Evolutionary conservation across 768 basidiomycete species (phyloP).

Genomic region (Mycena belliarum): DNA sequence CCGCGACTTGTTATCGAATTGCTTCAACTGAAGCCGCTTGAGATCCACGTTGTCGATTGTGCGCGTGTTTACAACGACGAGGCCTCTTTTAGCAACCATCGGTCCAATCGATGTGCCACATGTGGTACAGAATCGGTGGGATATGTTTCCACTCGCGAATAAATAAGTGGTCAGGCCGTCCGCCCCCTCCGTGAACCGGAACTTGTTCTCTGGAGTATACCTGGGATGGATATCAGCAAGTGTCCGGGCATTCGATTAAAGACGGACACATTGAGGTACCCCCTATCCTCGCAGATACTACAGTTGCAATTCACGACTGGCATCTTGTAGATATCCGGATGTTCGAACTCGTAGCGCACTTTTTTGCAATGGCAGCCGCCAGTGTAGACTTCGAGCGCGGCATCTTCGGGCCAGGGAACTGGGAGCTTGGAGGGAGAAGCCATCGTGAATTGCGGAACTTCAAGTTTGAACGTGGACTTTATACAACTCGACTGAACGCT

Average conservation of each 20-base stretch:
- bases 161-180: conserved; percentile 5
- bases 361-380: conserved; percentile 21
- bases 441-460: too few relatives aligned
- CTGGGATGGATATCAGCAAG: neutral
- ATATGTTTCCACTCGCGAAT: neutral
- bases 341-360: conserved; percentile 15
- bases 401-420: conserved; percentile 16
- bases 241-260: neutral
- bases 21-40: neutral
- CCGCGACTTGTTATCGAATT: neutral
- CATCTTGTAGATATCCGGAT: conserved; percentile 15
- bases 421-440: neutral
- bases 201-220: conserved; percentile 4
- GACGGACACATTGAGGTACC: conserved; percentile 6
- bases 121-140: conserved; percentile 7
- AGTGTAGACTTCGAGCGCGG: neutral
- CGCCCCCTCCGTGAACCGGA: conserved; percentile 11
- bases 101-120: conserved; percentile 15
- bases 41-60: conserved; percentile 14
- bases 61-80: conserved; percentile 9
- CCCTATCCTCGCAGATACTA: conserved; percentile 8
- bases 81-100: neutral
- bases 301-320: conserved; percentile 14
- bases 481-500: too few relatives aligned
- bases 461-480: too few relatives aligned